Base-by-base conservation (phyloP, 2,329 filamentous ascomycete genomes). In the Pleoardoris graminearum region DNA sequence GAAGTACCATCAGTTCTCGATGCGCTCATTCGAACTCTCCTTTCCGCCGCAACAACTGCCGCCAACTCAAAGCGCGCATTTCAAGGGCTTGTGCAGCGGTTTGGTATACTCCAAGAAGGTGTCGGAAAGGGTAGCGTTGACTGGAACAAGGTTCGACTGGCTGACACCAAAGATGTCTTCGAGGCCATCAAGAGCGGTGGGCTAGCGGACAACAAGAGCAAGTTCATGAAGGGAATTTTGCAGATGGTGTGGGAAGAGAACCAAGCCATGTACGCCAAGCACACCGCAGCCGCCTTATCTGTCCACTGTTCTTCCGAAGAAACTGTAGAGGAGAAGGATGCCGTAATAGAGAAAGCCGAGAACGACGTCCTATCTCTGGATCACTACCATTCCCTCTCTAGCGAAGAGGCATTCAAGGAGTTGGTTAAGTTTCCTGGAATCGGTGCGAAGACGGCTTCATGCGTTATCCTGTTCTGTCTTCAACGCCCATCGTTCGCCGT, bases 161-260 rank as follows among this genome's bases (percentile, higher is more conserved):
- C 85, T 1, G 71, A 82, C 1, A 68, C 82, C 4, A 76, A 81
- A 33, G 82, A 87, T 5, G 77, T 94, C n/a, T 83, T 82, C 39
- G 75, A 86, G 45, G 83, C 88, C 0, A 91, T 94, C 65, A 85
- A 84, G 60, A 74, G 76, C 7, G 89, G 89, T 8, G 91, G 91
- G 0, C 76, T 92, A 2, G 87, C 85, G 2, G 80, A 82, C n/a
- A 78, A 79, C 14, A 94, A 92, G 72, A 86, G 84, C 53, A 85
- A 81, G 47, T 79, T 86, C 59, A 90, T 95, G 65, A 91, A 92
- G 68, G 73, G 75, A 14, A 90, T 90, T 30, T 77, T 95, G 7
- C 82, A 90, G 46, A 84, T 85, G 71, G 87, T 91, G 0, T 85
- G 88, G 64, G 76, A 84, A 38, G 85, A 90, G 60, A 90, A 90